phyloP scores from a whole-genome alignment of 2,329 filamentous ascomycete species.

The Purpureocillium takamizusanense region DNA sequence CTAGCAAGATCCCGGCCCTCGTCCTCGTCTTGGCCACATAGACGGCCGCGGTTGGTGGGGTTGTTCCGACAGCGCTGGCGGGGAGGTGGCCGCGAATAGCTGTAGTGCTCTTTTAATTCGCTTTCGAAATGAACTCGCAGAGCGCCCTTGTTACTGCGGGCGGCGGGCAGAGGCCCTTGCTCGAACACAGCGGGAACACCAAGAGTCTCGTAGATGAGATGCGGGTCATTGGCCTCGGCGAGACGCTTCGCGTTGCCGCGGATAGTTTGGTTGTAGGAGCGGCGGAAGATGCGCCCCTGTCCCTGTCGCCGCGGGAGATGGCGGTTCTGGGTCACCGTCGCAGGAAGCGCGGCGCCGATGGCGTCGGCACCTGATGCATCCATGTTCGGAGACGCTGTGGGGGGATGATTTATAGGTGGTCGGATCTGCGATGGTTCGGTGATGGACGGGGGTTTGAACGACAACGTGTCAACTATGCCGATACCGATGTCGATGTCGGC shows the following conservation, averaged over 20 bases:
- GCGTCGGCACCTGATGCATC: not conserved
- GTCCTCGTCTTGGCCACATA: slow-evolving; percentile 10
- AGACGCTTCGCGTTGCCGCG: slow-evolving; percentile 22
- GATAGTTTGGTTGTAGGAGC: slow-evolving; percentile 18
- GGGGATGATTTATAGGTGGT: not conserved
- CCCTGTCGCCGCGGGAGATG: slow-evolving; percentile 3
- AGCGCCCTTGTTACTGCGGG: not conserved
- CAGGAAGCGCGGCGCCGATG: not conserved
- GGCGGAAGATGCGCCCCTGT: slow-evolving; percentile 8
- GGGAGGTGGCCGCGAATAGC: not conserved
- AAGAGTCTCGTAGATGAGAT: slow-evolving; percentile 4
- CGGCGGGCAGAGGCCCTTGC: not conserved
- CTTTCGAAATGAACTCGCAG: slow-evolving; percentile 6
- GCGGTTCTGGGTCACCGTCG: slow-evolving; percentile 1
- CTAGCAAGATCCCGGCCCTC: slow-evolving; percentile 26
- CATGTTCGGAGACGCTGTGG: not conserved
- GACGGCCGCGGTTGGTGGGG: not conserved
- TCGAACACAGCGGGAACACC: slow-evolving; percentile 7
- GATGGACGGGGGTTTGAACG: not conserved
- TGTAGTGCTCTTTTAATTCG: slow-evolving; percentile 5
- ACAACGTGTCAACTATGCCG: not conserved
- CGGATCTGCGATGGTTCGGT: not conserved
- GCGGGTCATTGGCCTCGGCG: slow-evolving; percentile 9
- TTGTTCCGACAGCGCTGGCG: slow-evolving; percentile 3
- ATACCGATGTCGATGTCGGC: too few species aligned